Percentiles rank a stretch among this genome's conserved stretches.
These are phyloP conservation scores for Dactylellina parvicollis DNA, from an alignment of 2,329 filamentous ascomycete genomes.

Conservation along the genomic window DNA sequence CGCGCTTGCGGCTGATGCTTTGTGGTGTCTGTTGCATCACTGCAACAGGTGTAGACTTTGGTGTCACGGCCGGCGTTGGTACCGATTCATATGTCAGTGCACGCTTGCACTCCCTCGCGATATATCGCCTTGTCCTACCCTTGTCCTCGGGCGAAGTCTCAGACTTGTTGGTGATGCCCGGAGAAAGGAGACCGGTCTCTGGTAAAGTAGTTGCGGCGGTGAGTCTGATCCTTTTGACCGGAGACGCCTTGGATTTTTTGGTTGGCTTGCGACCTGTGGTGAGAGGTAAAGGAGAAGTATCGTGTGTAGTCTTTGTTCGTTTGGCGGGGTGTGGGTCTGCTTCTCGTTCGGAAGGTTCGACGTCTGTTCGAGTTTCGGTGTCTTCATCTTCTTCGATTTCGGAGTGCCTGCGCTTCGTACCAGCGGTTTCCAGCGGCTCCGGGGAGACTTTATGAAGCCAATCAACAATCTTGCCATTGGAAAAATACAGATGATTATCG, in stretches of 20 bases:
- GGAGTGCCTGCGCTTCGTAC: constrained; percentile 26
- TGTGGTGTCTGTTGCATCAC: not conserved
- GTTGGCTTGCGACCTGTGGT: constrained; percentile 7
- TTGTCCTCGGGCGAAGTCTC: constrained; percentile 44
- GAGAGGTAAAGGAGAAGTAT: not conserved
- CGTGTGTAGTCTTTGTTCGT: constrained; percentile 32
- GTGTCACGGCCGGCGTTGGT: not conserved
- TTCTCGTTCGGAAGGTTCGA: too few species aligned
- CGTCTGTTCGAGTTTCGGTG: constrained; percentile 2
- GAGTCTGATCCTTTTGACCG: constrained; percentile 3
- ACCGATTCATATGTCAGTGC: constrained; percentile 28
- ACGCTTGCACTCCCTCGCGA: constrained; percentile 34
- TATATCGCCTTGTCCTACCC: constrained; percentile 32
- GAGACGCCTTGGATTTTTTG: not conserved
- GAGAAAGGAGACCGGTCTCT: constrained; percentile 37
- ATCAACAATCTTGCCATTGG: constrained; percentile 21
- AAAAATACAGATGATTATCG: constrained; percentile 38
- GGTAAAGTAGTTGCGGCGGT: not conserved
- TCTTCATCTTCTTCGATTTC: constrained; percentile 27
- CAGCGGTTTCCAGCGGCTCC: constrained; percentile 15
- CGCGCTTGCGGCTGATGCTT: constrained; percentile 15
- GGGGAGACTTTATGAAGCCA: constrained; percentile 43
- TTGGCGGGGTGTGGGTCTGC: constrained; percentile 22
- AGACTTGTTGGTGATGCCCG: constrained; percentile 34
- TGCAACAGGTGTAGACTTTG: not conserved